phyloP scores from a whole-genome alignment of 257 asterid genomes.

The Scutellaria baicalensis region DNA sequence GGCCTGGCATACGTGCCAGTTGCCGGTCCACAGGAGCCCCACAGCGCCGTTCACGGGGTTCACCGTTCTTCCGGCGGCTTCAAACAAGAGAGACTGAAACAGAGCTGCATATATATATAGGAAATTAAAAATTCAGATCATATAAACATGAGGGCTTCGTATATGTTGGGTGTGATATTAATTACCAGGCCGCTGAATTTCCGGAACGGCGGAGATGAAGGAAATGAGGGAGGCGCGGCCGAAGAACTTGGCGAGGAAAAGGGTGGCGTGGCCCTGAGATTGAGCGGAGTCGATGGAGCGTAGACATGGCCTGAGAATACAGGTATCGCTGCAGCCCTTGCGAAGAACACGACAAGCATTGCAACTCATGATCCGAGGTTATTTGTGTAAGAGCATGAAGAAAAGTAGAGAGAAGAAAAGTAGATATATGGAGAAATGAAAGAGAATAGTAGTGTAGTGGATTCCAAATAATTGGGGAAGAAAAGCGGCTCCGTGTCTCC shows the following conservation, averaged over 20 bases:
- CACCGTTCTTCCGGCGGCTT: constrained; percentile 58
- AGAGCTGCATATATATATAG: constrained; percentile 38
- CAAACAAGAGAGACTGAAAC: constrained; percentile 46
- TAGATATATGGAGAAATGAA: too few species aligned
- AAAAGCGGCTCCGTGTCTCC: too few species aligned
- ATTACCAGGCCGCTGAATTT: constrained; percentile 40
- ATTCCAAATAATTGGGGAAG: too few species aligned
- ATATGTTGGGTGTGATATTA: background rate
- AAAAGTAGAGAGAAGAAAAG: too few species aligned
- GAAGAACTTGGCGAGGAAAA: constrained; percentile 59
- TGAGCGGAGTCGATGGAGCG: constrained; percentile 48
- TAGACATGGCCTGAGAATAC: constrained; percentile 42
- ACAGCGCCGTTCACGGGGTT: constrained; percentile 59
- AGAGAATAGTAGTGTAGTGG: too few species aligned
- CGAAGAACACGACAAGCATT: constrained; percentile 72
- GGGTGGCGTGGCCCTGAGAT: constrained; percentile 57
- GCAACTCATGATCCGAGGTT: constrained; percentile 40
- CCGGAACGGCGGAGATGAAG: constrained; percentile 53
- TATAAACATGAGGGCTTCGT: too few species aligned
- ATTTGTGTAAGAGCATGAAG: too few species aligned
- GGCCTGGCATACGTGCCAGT: constrained; percentile 58
- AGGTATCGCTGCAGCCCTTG: constrained; percentile 52
- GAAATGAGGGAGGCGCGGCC: constrained; percentile 70
- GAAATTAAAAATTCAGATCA: too few species aligned
- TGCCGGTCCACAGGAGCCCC: constrained; percentile 46